A percentile compares a stretch with the other conserved stretches of the same genome.
Evolutionary conservation across 179 eudicot species (phyloP).

Genomic region (Gypsophila paniculata): DNA sequence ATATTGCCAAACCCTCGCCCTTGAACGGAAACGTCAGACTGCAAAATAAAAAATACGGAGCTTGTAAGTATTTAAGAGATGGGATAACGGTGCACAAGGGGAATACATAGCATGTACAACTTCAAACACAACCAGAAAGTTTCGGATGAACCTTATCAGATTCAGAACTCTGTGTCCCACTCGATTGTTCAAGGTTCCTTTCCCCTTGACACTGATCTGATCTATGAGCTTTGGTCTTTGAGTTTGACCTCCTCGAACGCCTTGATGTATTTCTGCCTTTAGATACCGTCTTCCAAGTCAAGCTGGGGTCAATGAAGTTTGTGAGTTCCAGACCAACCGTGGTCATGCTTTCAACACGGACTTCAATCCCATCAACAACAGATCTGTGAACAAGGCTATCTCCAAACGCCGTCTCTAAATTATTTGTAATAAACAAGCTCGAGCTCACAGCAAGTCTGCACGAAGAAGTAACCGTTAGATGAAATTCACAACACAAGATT

Average conservation of each 20-base stretch:
- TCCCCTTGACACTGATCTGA: constrained; percentile 26
- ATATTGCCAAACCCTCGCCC: constrained; percentile 40
- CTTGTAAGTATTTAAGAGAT: neutral
- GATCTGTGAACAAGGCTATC: constrained; percentile 22
- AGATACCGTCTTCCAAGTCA: constrained; percentile 48
- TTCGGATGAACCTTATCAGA: constrained; percentile 38
- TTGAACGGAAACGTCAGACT: constrained; percentile 43
- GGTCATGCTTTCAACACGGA: constrained; percentile 38
- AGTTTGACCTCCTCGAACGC: constrained; percentile 39
- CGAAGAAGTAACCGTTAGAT: neutral
- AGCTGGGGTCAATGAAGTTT: constrained; percentile 32
- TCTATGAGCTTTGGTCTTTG: constrained; percentile 24
- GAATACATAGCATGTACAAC: neutral
- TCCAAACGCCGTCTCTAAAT: constrained; percentile 21
- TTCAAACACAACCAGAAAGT: neutral
- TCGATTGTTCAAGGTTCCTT: constrained; percentile 22
- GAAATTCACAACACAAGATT: neutral
- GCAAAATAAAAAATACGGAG: constrained; percentile 18
- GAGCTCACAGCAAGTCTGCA: constrained; percentile 22
- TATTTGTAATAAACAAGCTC: constrained; percentile 11
- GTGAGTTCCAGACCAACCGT: constrained; percentile 34
- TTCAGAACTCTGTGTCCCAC: constrained; percentile 31
- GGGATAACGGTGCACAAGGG: neutral
- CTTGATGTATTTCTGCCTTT: constrained; percentile 47
- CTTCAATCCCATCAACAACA: constrained; percentile 32